phyloP scores from a whole-genome alignment of 768 basidiomycete genomes.

The Candolleomyces efflorescens region DNA sequence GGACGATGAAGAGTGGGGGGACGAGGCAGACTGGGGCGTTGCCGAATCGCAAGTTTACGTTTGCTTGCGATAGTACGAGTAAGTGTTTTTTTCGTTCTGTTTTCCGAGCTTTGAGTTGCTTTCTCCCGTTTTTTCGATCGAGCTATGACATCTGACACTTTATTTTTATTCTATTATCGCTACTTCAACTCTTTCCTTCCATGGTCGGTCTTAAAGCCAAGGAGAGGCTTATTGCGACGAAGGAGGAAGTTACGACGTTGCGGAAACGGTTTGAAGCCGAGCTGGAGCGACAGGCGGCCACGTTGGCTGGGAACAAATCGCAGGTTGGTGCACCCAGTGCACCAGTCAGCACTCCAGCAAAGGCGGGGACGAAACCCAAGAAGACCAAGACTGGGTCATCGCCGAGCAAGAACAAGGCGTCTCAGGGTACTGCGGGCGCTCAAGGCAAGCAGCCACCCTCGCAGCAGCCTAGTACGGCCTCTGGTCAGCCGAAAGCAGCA shows the following conservation, averaged over 20 bases:
- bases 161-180: slow-evolving; percentile 15
- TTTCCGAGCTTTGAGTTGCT: slow-evolving; percentile 13
- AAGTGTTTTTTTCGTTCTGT: slow-evolving; percentile 39
- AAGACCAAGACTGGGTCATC: slow-evolving; percentile 12
- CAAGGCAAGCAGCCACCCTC: too few species aligned
- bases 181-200: slow-evolving; percentile 7
- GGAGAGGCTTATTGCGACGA: slow-evolving; percentile 64
- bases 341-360: too few species aligned
- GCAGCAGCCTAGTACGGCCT: too few species aligned
- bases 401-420: background rate
- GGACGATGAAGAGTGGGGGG: slow-evolving; percentile 27
- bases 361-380: slow-evolving; percentile 24
- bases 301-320: slow-evolving; percentile 36
- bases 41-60: slow-evolving; percentile 53
- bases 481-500: background rate
- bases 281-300: slow-evolving; percentile 64
- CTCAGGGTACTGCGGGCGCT: too few species aligned
- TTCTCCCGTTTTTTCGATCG: slow-evolving; percentile 12
- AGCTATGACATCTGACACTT: slow-evolving; percentile 1
- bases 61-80: slow-evolving; percentile 64
- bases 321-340: slow-evolving; percentile 7
- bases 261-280: slow-evolving; percentile 71
- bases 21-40: slow-evolving; percentile 45
- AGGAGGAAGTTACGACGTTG: slow-evolving; percentile 62
- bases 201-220: slow-evolving; percentile 45